Evolutionary conservation across 345 rosid species (phyloP).

Genomic region (Sisymbrium altissimum): DNA sequence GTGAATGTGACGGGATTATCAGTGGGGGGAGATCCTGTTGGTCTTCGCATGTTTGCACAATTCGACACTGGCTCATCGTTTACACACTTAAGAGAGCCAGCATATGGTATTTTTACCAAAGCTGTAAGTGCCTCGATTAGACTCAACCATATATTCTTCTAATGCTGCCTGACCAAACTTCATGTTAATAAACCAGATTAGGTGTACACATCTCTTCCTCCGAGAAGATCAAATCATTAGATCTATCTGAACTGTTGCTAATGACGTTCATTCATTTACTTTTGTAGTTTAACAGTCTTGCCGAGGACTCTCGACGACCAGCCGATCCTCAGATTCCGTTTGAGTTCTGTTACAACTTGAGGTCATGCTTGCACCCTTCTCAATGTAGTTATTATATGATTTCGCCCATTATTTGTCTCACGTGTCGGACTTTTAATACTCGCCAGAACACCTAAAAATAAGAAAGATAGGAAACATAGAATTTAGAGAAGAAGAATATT

Average conservation of each 20-base stretch:
- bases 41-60: conserved; percentile 51
- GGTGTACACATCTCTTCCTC: not conserved
- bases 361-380: conserved; percentile 12
- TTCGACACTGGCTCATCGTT: conserved; percentile 89
- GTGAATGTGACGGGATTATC: conserved; percentile 51
- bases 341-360: conserved; percentile 59
- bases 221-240: not conserved
- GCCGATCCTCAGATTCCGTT: conserved; percentile 46
- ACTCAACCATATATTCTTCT: not conserved
- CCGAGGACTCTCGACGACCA: conserved; percentile 41
- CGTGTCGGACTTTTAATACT: not conserved
- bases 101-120: conserved; percentile 54
- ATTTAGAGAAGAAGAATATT: not conserved
- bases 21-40: conserved; percentile 45
- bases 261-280: conserved; percentile 5
- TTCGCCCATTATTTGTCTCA: not conserved
- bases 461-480: not conserved
- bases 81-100: conserved; percentile 76
- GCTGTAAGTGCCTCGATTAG: conserved; percentile 43
- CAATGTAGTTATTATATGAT: not conserved
- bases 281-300: conserved; percentile 56
- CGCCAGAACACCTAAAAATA: not conserved
- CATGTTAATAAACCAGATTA: not conserved
- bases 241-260: not conserved
- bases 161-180: not conserved